These are phyloP conservation scores for Hanseniaspora uvarum DNA, from an alignment of 1,139 yeast species.

Conservation along the genomic window DNA sequence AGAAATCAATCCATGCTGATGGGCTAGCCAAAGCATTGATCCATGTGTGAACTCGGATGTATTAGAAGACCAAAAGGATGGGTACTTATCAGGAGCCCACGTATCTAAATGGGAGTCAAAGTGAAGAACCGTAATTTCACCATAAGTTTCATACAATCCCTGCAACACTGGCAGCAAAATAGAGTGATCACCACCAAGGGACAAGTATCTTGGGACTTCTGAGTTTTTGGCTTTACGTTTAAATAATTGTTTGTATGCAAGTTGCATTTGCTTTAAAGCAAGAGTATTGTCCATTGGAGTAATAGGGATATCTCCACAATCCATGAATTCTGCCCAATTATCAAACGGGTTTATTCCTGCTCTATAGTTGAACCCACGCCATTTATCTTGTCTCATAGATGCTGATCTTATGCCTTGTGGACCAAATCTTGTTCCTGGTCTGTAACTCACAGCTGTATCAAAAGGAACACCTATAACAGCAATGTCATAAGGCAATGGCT, in stretches of 20 bases:
- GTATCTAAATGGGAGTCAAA: constrained; percentile 75
- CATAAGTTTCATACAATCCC: constrained; percentile 49
- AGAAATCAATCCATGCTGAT: constrained; percentile 51
- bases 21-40: constrained; percentile 72
- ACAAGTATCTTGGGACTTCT: constrained; percentile 45
- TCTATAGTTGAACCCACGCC: constrained; percentile 59
- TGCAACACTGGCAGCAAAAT: constrained; percentile 60
- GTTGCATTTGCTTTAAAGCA: constrained; percentile 62
- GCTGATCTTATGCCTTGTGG: constrained; percentile 67
- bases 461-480: constrained; percentile 69
- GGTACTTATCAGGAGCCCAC: constrained; percentile 59
- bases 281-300: constrained; percentile 71
- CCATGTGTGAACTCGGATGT: constrained; percentile 64
- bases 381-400: constrained; percentile 57
- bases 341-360: constrained; percentile 55
- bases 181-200: constrained; percentile 73
- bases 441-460: constrained; percentile 63
- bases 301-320: constrained; percentile 72
- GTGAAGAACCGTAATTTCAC: constrained; percentile 60
- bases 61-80: constrained; percentile 59
- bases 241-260: constrained; percentile 48
- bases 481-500: constrained; percentile 45
- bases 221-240: constrained; percentile 25
- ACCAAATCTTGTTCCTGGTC: constrained; percentile 74
- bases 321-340: constrained; percentile 58